Conservation (phyloP, 768 basidiomycete genomes). For the Boletus vinaceobasis region DNA sequence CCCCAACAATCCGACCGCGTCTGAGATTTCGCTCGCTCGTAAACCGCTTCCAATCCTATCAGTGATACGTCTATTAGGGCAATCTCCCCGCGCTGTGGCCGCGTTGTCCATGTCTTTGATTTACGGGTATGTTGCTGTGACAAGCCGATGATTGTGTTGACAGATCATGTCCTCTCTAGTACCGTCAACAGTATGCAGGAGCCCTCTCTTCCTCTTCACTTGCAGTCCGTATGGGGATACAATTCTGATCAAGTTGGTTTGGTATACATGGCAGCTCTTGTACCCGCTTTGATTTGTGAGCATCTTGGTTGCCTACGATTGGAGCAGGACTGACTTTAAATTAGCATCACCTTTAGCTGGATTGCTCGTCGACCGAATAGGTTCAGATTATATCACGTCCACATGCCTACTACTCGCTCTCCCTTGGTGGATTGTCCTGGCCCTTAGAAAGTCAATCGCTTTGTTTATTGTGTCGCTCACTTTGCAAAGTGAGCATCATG, state of each 20-base stretch:
- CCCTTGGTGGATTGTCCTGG: conserved; percentile 63
- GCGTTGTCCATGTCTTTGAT: conserved; percentile 45
- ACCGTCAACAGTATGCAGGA: conserved; percentile 49
- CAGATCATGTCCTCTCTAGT: conserved; percentile 28
- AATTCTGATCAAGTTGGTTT: conserved; percentile 54
- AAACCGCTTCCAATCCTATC: conserved; percentile 37
- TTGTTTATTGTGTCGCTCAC: conserved; percentile 40
- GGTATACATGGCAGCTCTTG: conserved; percentile 61
- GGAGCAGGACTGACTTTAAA: background rate
- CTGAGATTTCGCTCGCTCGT: conserved; percentile 14
- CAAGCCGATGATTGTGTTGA: background rate
- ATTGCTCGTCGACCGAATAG: conserved; percentile 51
- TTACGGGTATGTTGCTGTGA: conserved; percentile 46
- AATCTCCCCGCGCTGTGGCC: conserved; percentile 48
- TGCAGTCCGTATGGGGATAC: conserved; percentile 48
- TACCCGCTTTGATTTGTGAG: conserved; percentile 65
- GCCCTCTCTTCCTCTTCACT: conserved; percentile 54
- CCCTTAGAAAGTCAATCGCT: conserved; percentile 49
- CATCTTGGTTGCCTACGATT: background rate
- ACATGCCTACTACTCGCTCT: conserved; percentile 47
- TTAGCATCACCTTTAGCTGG: conserved; percentile 61
- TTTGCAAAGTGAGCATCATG: conserved; percentile 46
- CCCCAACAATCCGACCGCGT: background rate
- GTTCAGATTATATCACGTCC: conserved; percentile 53
- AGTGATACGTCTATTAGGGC: conserved; percentile 41